A percentile compares a stretch with the other conserved stretches of the same genome.
Evolutionary conservation across 2,329 filamentous ascomycete genomes (phyloP).

Genomic region (Juglanconis oblonga): DNA sequence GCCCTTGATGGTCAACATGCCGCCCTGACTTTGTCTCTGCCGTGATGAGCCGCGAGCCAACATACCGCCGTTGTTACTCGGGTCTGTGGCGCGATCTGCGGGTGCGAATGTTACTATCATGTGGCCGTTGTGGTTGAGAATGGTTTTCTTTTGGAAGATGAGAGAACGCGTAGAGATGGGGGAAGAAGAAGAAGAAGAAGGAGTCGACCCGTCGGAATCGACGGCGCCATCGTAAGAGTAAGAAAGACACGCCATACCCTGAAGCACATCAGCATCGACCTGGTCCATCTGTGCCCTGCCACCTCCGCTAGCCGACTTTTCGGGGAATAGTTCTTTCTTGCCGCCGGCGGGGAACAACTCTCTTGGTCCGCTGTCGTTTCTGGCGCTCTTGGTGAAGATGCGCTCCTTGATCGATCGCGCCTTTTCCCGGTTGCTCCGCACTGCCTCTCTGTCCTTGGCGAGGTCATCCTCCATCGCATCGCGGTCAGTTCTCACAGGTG

Average conservation of each 20-base stretch:
- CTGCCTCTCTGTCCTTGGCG: slow-evolving; percentile 26
- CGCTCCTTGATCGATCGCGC: slow-evolving; percentile 45
- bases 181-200: neutral
- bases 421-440: slow-evolving; percentile 39
- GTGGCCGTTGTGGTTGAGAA: neutral
- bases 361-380: slow-evolving; percentile 27
- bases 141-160: neutral
- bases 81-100: slow-evolving; percentile 10
- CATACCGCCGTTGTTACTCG: slow-evolving; percentile 9
- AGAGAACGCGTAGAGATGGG: neutral
- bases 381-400: slow-evolving; percentile 34
- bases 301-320: slow-evolving; percentile 28
- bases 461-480: slow-evolving; percentile 32
- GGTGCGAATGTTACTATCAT: slow-evolving; percentile 8
- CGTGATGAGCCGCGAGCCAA: slow-evolving; percentile 56
- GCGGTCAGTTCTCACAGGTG: slow-evolving; percentile 43
- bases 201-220: slow-evolving; percentile 6
- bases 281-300: slow-evolving; percentile 33
- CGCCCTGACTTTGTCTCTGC: slow-evolving; percentile 40
- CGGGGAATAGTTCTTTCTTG: slow-evolving; percentile 57
- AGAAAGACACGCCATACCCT: slow-evolving; percentile 28
- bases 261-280: slow-evolving; percentile 31
- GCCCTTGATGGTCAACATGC: slow-evolving; percentile 66
- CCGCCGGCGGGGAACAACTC: slow-evolving; percentile 50
- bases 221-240: slow-evolving; percentile 18